Evolutionary conservation across 176 grass and related monocot species (phyloP).

Genomic region (Musa acuminata): DNA sequence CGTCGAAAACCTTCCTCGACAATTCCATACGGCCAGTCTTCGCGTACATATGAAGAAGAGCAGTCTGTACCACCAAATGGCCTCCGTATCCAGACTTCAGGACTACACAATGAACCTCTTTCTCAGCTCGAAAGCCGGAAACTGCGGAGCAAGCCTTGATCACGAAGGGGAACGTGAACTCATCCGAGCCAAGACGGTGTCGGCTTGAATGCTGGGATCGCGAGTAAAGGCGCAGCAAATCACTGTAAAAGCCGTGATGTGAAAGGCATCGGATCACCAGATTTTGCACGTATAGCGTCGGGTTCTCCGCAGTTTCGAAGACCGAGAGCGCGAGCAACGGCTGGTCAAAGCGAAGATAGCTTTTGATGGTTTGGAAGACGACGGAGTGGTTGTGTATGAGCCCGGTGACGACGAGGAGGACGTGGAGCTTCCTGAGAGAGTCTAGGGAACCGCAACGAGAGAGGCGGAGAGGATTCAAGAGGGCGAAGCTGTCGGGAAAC

Average conservation of each 20-base stretch:
- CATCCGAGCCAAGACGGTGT: constrained; percentile 19
- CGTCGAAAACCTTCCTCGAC: constrained; percentile 39
- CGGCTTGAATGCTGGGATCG: not conserved
- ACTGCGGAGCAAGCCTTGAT: constrained; percentile 46
- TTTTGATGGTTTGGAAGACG: constrained; percentile 16
- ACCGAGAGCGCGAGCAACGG: constrained; percentile 21
- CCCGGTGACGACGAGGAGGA: constrained; percentile 27
- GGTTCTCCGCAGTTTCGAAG: constrained; percentile 16
- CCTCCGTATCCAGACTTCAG: constrained; percentile 27
- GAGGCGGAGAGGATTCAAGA: not conserved
- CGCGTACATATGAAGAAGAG: constrained; percentile 55
- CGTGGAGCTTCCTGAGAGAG: constrained; percentile 42
- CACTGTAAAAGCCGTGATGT: constrained; percentile 37
- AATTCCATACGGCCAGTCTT: constrained; percentile 26
- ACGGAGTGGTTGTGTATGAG: constrained; percentile 19
- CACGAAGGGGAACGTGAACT: constrained; percentile 52
- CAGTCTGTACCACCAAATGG: constrained; percentile 50
- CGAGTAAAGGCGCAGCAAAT: constrained; percentile 42
- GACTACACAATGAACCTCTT: constrained; percentile 42
- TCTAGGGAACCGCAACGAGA: constrained; percentile 26
- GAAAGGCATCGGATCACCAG: constrained; percentile 44
- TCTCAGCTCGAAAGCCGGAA: constrained; percentile 29
- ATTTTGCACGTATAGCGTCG: constrained; percentile 32
- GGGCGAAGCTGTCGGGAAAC: no score
- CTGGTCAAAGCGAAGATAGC: constrained; percentile 27